Base-by-base conservation (phyloP, 108 stramenopile genomes). In the Cyclotella baltica region DNA sequence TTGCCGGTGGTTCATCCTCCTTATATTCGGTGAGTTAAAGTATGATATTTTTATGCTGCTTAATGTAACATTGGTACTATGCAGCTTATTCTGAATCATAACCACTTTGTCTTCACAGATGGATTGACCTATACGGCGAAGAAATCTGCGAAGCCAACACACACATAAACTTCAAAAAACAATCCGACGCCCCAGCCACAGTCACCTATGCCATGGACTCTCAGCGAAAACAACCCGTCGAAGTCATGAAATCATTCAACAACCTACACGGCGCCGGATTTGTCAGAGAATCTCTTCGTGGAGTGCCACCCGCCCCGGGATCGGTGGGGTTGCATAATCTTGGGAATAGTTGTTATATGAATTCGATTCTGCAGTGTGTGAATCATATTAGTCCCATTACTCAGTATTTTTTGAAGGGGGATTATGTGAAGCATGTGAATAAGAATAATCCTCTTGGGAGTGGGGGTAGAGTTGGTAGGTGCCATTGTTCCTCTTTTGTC, bases 261-360 rank as follows among this genome's bases (percentile, higher is more conserved):
- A 86, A 83, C 53, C 67, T 88, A 57, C 87, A 92, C 51, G 93
- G 93, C 23, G 81, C 84, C 22, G 93, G 93, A 1, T 91, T 93
- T 68, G 85, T 93, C 47, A 86, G 90, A 43, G 93, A 93, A 70
- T 90, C 93, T 16, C 78, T 93, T 16, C 86, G 89, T 11, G 93
- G 93, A 10, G 77, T 79, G 1, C 93, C 91, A 33, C 89, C 91
- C 0, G 91, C 90, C 27, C 87, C 91, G 64, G 98, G 97, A 25
- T 83, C 86, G 13, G 98, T 99, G 4, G 99, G 99, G 2, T 86
- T 99, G 72, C 86, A 84, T 34, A 99, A 99, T 76, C 87, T 99
- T 11, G 99, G 99, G 16, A 99, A 99, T 76, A 94, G 95, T n/a
- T 99, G 99, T 74, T 99, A 95, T 84, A 76, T 99, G 83, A 98